Evolutionary conservation across 176 grass and related monocot species (phyloP).

Genomic region (Avena sativa): DNA sequence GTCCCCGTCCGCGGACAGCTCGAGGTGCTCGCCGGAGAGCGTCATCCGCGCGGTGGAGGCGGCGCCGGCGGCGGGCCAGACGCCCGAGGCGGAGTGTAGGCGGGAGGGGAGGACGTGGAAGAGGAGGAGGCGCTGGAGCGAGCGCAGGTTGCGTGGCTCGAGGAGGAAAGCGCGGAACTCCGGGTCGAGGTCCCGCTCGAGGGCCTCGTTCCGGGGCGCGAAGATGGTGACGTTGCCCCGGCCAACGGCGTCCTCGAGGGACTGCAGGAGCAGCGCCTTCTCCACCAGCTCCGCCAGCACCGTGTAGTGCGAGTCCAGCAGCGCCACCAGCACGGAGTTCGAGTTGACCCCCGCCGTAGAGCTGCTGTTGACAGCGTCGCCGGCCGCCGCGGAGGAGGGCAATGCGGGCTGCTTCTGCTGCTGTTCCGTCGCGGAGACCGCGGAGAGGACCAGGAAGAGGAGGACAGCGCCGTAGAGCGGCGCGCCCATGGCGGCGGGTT

Average conservation of each 20-base stretch:
- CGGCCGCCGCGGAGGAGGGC: background rate
- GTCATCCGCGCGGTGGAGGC: constrained; percentile 39
- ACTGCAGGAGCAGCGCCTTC: constrained; percentile 75
- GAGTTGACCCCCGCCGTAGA: constrained; percentile 57
- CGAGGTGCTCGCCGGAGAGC: constrained; percentile 60
- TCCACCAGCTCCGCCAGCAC: constrained; percentile 80
- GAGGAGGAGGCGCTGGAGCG: constrained; percentile 66
- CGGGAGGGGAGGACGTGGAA: constrained; percentile 72
- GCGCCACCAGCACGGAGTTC: constrained; percentile 75
- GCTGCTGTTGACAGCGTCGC: background rate
- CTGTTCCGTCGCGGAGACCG: background rate
- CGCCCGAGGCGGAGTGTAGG: background rate
- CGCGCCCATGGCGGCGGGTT: constrained; percentile 36
- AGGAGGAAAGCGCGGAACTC: constrained; percentile 91
- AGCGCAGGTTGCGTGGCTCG: constrained; percentile 72
- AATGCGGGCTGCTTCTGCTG: constrained; percentile 38
- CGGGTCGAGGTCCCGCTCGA: constrained; percentile 78
- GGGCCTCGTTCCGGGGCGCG: constrained; percentile 70
- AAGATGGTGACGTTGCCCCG: constrained; percentile 77
- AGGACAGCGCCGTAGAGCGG: background rate
- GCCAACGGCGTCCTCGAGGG: constrained; percentile 67
- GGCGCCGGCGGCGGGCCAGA: background rate
- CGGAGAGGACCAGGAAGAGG: background rate
- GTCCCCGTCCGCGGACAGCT: background rate
- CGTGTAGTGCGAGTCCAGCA: constrained; percentile 85